A percentile compares a stretch with the other conserved stretches of the same genome.
phyloP scores from a whole-genome alignment of 495 filamentous ascomycete genomes.

The Podospora comata region DNA sequence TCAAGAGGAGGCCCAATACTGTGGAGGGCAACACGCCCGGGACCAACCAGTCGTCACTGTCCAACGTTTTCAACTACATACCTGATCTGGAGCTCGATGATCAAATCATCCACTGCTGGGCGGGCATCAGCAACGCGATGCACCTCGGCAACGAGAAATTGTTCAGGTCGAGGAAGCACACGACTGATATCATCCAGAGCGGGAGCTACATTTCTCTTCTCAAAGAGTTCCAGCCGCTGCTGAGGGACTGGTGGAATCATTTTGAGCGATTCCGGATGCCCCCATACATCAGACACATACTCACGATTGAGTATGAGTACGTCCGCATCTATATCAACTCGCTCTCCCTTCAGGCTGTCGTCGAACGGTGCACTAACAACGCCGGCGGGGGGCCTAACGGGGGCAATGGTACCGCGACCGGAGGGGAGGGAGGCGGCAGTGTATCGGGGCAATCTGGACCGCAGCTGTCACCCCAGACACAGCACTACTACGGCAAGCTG shows the following conservation, averaged over 20 bases:
- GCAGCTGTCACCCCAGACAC: slow-evolving; percentile 55
- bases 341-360: slow-evolving; percentile 86
- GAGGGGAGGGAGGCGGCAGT: slow-evolving; percentile 13
- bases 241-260: slow-evolving; percentile 69
- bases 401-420: neutral
- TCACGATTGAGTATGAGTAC: slow-evolving; percentile 89
- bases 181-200: slow-evolving; percentile 78
- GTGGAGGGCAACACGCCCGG: slow-evolving; percentile 53
- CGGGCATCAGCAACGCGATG: slow-evolving; percentile 84
- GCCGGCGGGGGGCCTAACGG: slow-evolving; percentile 48
- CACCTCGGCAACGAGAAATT: slow-evolving; percentile 78
- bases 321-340: slow-evolving; percentile 91
- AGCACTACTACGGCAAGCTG: slow-evolving; percentile 55
- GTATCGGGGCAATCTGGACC: slow-evolving; percentile 42
- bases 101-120: slow-evolving; percentile 87
- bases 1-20: slow-evolving; percentile 42
- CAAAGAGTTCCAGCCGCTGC: slow-evolving; percentile 72
- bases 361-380: slow-evolving; percentile 84
- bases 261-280: slow-evolving; percentile 70
- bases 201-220: slow-evolving; percentile 77
- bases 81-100: slow-evolving; percentile 62
- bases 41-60: slow-evolving; percentile 50
- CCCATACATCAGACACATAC: slow-evolving; percentile 72
- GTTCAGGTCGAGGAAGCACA: slow-evolving; percentile 79
- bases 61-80: slow-evolving; percentile 55